These are phyloP conservation scores for slime mould (Dictyostelium discoideum) DNA, from an alignment of 78 protist species.

Conservation along the genomic window DNA sequence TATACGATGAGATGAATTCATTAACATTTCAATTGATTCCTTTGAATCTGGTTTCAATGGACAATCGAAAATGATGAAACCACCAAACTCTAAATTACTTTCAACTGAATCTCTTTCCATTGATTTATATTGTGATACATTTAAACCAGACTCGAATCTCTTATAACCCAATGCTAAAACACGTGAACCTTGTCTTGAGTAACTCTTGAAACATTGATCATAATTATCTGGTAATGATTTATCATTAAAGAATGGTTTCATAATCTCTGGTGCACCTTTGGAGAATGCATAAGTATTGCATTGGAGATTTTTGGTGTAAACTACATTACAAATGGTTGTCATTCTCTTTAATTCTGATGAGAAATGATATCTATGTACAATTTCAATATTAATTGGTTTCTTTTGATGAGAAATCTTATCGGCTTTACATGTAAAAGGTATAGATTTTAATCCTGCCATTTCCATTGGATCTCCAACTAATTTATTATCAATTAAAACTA, in stretches of 20 bases:
- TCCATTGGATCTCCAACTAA: slow-evolving; percentile 99
- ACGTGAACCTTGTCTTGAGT: slow-evolving; percentile 86
- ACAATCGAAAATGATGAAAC: slow-evolving; percentile 93
- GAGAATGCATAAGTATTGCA: slow-evolving; percentile 20
- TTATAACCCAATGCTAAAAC: slow-evolving; percentile 93
- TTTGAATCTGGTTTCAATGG: slow-evolving; percentile 91
- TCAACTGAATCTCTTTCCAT: slow-evolving; percentile 86
- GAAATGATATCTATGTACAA: slow-evolving; percentile 92
- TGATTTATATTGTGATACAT: slow-evolving; percentile 17
- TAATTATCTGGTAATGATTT: slow-evolving; percentile 66
- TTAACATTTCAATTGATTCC: slow-evolving; percentile 66
- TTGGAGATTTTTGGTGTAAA: not conserved
- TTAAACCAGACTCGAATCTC: not conserved
- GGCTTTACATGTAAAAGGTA: slow-evolving; percentile 82
- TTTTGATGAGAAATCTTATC: slow-evolving; percentile 25
- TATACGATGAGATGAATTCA: slow-evolving; percentile 84
- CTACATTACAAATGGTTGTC: slow-evolving; percentile 86
- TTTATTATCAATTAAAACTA: slow-evolving; percentile 61
- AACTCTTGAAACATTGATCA: slow-evolving; percentile 24
- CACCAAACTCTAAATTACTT: slow-evolving; percentile 92
- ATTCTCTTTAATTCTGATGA: slow-evolving; percentile 92
- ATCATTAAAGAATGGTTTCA: slow-evolving; percentile 33
- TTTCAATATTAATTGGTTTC: slow-evolving; percentile 21
- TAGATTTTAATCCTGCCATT: slow-evolving; percentile 90
- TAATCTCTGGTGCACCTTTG: slow-evolving; percentile 97